phyloP scores from a whole-genome alignment of 1,139 yeast species.

The Candida mesenterica region DNA sequence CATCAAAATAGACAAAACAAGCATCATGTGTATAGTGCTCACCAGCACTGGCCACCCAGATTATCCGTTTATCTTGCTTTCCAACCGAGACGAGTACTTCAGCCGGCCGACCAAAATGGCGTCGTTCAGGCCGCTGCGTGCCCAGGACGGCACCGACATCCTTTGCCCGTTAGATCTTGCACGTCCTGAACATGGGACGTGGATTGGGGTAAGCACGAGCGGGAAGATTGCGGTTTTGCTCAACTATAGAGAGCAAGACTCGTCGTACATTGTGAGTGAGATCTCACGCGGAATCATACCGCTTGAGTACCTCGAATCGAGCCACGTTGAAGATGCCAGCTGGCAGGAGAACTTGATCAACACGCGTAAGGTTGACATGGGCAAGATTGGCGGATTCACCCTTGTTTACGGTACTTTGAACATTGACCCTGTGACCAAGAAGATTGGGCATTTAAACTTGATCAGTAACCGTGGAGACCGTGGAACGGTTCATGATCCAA shows the following conservation, averaged over 20 bases:
- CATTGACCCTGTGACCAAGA: slow-evolving; percentile 20
- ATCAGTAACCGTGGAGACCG: slow-evolving; percentile 52
- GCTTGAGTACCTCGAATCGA: slow-evolving; percentile 48
- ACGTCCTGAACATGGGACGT: slow-evolving; percentile 78
- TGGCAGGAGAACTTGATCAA: slow-evolving; percentile 43
- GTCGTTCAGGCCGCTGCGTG: slow-evolving; percentile 39
- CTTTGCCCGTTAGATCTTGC: slow-evolving; percentile 78
- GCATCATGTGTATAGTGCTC: slow-evolving; percentile 72
- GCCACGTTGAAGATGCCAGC: slow-evolving; percentile 37
- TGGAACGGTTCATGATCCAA: slow-evolving; percentile 29
- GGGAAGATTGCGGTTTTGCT: slow-evolving; percentile 75
- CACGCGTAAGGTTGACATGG: slow-evolving; percentile 27
- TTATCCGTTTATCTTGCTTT: slow-evolving; percentile 66
- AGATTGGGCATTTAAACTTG: slow-evolving; percentile 40
- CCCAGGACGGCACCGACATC: slow-evolving; percentile 27
- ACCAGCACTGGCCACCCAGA: slow-evolving; percentile 62
- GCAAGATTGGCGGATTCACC: slow-evolving; percentile 78
- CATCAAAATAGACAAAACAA: too few species aligned
- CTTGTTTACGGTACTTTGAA: slow-evolving; percentile 65
- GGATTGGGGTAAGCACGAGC: slow-evolving; percentile 72
- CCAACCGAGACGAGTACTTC: slow-evolving; percentile 85
- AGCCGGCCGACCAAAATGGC: slow-evolving; percentile 71
- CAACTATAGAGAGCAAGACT: slow-evolving; percentile 56
- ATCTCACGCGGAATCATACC: slow-evolving; percentile 78
- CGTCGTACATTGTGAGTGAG: slow-evolving; percentile 24